Evolutionary conservation across 805 yeast species (phyloP).

Genomic region (Spathaspora gorwiae): DNA sequence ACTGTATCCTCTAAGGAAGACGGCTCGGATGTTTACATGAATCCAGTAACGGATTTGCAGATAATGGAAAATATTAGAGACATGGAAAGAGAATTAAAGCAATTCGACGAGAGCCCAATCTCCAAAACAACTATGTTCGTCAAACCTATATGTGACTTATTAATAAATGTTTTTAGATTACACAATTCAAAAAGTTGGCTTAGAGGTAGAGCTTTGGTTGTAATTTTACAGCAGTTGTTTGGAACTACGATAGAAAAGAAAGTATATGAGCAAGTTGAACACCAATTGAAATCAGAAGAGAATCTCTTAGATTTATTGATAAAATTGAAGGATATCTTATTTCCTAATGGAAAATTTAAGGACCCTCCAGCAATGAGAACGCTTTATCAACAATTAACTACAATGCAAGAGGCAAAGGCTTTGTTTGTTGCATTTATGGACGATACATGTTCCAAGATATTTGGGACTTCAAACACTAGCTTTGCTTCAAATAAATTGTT

Average conservation of each 20-base stretch:
- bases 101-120: constrained; percentile 38
- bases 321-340: constrained; percentile 21
- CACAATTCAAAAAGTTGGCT: constrained; percentile 68
- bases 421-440: constrained; percentile 53
- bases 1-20: constrained; percentile 1
- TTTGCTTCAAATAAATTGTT: constrained; percentile 60
- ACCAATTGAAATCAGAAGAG: constrained; percentile 35
- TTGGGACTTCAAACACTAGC: constrained; percentile 62
- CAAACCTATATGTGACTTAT: constrained; percentile 75
- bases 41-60: constrained; percentile 4
- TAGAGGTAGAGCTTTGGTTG: constrained; percentile 76
- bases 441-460: constrained; percentile 66
- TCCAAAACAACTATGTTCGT: constrained; percentile 47
- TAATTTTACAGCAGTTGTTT: constrained; percentile 76
- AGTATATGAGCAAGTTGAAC: constrained; percentile 42
- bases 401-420: constrained; percentile 54
- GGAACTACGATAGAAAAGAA: constrained; percentile 85
- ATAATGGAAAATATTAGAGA: constrained; percentile 34
- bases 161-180: constrained; percentile 65
- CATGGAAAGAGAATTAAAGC: constrained; percentile 52
- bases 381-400: constrained; percentile 44
- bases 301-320: constrained; percentile 37
- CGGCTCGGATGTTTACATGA: background rate
- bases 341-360: constrained; percentile 47
- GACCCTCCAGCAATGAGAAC: constrained; percentile 45